phyloP scores from a whole-genome alignment of 2,329 filamentous ascomycete genomes.

The Arthrinium phaeospermum region DNA sequence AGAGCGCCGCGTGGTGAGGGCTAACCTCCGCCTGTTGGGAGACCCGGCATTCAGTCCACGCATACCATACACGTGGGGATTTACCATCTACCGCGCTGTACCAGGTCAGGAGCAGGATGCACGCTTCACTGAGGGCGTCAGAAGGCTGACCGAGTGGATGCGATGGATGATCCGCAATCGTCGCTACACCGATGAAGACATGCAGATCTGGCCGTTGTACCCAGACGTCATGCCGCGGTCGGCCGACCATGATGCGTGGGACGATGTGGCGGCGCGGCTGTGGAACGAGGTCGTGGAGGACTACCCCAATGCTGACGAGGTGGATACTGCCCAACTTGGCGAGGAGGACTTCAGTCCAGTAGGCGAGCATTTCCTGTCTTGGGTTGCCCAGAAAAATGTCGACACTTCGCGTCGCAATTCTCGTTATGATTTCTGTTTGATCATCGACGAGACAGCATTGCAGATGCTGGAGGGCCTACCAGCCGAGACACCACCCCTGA shows the following conservation, averaged over 20 bases:
- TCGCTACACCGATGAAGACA: neutral
- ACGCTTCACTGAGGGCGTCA: neutral
- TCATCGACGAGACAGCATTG: neutral
- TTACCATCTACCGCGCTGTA: neutral
- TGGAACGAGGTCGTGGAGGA: conserved; percentile 1
- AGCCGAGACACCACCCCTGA: neutral
- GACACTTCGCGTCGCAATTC: no score
- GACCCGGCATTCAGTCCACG: neutral
- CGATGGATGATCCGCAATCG: neutral
- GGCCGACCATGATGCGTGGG: neutral
- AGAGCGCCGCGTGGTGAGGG: neutral
- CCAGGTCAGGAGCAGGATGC: neutral
- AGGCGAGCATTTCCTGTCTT: neutral
- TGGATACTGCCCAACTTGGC: neutral
- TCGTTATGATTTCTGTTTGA: neutral
- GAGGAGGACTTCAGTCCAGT: neutral
- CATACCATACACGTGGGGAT: neutral
- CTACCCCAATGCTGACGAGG: neutral
- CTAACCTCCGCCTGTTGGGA: neutral
- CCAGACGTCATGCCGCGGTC: neutral
- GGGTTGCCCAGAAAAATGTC: no score
- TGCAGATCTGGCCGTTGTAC: accelerated
- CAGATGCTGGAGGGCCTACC: neutral
- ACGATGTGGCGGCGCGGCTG: neutral
- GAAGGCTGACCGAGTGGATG: neutral